Evolutionary conservation across 352 stramenopile species (phyloP).

Genomic region (Globisporangium paroecandrum): DNA sequence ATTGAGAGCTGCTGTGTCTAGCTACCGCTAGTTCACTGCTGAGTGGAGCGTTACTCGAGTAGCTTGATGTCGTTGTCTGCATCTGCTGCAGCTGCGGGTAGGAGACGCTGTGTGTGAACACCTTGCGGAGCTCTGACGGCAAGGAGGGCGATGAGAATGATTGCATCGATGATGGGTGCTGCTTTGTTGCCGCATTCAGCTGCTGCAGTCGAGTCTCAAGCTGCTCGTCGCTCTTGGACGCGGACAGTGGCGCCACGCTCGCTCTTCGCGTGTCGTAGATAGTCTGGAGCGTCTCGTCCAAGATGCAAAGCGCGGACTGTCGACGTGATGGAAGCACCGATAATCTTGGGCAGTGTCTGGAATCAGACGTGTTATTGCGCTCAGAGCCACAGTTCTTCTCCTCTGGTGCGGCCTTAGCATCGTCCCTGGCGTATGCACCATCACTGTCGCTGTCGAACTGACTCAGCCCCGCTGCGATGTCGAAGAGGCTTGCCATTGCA

Average conservation of each 20-base stretch:
- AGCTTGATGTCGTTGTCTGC: background rate
- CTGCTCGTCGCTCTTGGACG: conserved; percentile 8
- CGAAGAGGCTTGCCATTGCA: conserved; percentile 50
- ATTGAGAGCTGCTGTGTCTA: background rate
- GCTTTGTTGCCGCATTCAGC: background rate
- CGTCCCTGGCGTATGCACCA: background rate
- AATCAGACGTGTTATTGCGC: background rate
- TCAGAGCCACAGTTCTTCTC: background rate
- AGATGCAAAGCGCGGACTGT: conserved; percentile 34
- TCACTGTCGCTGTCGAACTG: conserved; percentile 28
- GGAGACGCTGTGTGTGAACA: conserved; percentile 9
- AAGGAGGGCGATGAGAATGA: background rate
- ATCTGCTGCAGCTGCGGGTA: conserved; percentile 5
- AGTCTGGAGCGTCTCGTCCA: conserved; percentile 50
- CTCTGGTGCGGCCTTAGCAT: background rate
- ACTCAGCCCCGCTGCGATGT: conserved; percentile 48
- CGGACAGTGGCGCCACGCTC: background rate
- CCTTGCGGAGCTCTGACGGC: conserved; percentile 10
- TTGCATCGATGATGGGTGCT: background rate
- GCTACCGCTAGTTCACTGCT: background rate
- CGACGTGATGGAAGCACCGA: background rate
- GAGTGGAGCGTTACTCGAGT: background rate
- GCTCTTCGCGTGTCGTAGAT: conserved; percentile 31
- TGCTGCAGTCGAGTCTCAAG: conserved; percentile 12
- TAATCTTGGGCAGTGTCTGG: background rate